Base-by-base conservation (phyloP, 192 early-diverging fungal genomes). In the Rhizoclosmatium sp. region DNA sequence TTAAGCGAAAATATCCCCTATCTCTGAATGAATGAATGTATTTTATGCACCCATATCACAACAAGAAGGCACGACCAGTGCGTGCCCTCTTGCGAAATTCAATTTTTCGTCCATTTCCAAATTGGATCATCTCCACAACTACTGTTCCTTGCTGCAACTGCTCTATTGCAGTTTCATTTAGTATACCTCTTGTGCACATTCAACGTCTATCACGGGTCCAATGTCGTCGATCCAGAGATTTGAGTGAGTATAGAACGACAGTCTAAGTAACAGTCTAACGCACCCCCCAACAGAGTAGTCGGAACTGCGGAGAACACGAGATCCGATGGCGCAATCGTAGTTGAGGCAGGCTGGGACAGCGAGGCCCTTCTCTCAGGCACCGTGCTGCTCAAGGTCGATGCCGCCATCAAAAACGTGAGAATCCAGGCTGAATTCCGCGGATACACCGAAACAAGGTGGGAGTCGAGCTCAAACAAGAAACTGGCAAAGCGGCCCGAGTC, bases 371-470 rank as follows among this genome's bases (percentile, higher is more conserved):
- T n/a, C 54, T 56, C 54, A 14, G 78, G 66, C 40, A 69, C 78
- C 39, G 69, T 79, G 14, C 58, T 71, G 14, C 56, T 79, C 39
- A 79, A 70, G 44, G 16, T 69, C 45, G 45, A 51, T 42, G 71
- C 71, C 51, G 59, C 54, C 7, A 67, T 79, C 68, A 79, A 79
- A 59, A 69, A 71, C 58, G 62, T 71, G 2, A 56, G 69, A 23
- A 71, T 79, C 69, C 21, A 41, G 42, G 67, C 54, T 5, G 78
- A 79, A 46, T 59, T 79, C 14, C 39, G 78, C 10, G 78, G 78
- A 21, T 71, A 59, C 21, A 62, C 44, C 23, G 78, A 79, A 71
- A 79, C 78, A 4, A 41, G 69, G 16, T 69, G 76, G 65, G 54
- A 59, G 9, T 4, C 19, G 19, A 21, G 54, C 31, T 31, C 31